Base-by-base conservation (phyloP, 768 basidiomycete species). In the Tubosaeta sp. region DNA sequence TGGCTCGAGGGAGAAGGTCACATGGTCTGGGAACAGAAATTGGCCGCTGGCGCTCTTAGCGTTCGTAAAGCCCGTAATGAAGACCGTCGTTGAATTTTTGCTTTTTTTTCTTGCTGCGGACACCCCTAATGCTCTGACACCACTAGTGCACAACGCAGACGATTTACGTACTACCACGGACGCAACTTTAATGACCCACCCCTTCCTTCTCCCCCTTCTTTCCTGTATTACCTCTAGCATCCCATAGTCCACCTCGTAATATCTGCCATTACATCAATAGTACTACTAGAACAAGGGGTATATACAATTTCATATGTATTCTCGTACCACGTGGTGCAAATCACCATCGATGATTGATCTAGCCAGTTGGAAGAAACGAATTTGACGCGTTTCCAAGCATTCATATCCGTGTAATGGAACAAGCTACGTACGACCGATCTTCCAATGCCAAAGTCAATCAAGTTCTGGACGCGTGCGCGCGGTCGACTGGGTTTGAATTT, bases 1-100 rank as follows among this genome's bases (percentile, higher is more conserved):
- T 93, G 91, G 91, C 39, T 76, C 14, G 78, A 79, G 13, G 84
- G 79, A 27, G 86, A 92, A 64, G 84, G 83, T 12, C 81, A 79
- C 39, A 62, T 65, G 17, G 49, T 64, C 19, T 91, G 88, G 88
- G 84, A 88, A 59, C 76, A 78, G 46, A 80, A 79, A 62, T 75
- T 72, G 13, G 65, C 68, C 1, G 58, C 71, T 2, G 76, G 77
- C 14, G 63, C 65, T 12, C 62, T 75, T 35, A 66, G 61, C 46
- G 57, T 65, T 41, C 69, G 67, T 53, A 76, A 70, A 50, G 63
- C 66, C 38, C 65, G 72, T 25, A 62, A 59, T 41, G 74, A 72
- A 42, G 74, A 75, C 47, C 74, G 72, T 52, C 74, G 71, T 49
- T 75, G 52, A 65, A 56, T 26, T 7, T n/a, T 26, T 13, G 11